Percentiles rank a stretch among this genome's conserved stretches.
Evolutionary conservation across 805 yeast genomes (phyloP).

Genomic region (Starmerella potacharoeniae): DNA sequence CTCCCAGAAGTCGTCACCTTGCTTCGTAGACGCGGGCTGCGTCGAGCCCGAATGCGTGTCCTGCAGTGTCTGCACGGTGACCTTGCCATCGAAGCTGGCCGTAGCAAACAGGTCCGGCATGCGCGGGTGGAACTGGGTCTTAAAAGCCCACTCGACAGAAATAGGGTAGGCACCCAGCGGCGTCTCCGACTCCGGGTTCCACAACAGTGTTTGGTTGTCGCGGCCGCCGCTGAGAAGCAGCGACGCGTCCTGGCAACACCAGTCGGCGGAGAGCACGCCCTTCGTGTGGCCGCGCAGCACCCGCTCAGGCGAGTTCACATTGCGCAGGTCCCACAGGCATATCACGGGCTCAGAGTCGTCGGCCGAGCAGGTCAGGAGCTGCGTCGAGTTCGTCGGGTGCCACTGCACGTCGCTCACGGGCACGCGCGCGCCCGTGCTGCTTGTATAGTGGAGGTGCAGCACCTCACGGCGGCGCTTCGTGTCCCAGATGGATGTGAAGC

Average conservation of each 20-base stretch:
- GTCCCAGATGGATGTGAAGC: conserved; percentile 90
- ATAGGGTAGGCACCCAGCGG: conserved; percentile 81
- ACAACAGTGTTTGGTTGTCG: conserved; percentile 73
- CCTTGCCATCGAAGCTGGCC: conserved; percentile 68
- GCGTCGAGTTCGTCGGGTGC: conserved; percentile 88
- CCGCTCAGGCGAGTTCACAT: conserved; percentile 79
- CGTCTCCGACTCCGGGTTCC: conserved; percentile 76
- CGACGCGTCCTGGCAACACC: conserved; percentile 77
- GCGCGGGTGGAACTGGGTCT: conserved; percentile 74
- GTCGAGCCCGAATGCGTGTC: conserved; percentile 44
- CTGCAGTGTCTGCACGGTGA: conserved; percentile 74
- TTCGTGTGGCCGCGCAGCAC: conserved; percentile 54
- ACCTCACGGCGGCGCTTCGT: conserved; percentile 79
- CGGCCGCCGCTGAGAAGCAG: conserved; percentile 83
- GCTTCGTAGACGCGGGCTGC: conserved; percentile 27
- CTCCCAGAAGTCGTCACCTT: conserved; percentile 79
- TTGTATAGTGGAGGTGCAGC: conserved; percentile 62
- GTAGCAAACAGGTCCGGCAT: conserved; percentile 69
- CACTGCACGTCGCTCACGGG: conserved; percentile 76
- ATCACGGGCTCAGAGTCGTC: conserved; percentile 62
- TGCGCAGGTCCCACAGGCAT: conserved; percentile 87
- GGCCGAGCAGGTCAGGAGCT: conserved; percentile 76
- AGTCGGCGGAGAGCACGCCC: conserved; percentile 82
- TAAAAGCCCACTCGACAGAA: conserved; percentile 87
- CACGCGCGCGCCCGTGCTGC: conserved; percentile 39